Percentiles rank a stretch among this genome's conserved stretches.
Conservation (phyloP, 2,329 filamentous ascomycete genomes). For the Scytalidium sp. region DNA sequence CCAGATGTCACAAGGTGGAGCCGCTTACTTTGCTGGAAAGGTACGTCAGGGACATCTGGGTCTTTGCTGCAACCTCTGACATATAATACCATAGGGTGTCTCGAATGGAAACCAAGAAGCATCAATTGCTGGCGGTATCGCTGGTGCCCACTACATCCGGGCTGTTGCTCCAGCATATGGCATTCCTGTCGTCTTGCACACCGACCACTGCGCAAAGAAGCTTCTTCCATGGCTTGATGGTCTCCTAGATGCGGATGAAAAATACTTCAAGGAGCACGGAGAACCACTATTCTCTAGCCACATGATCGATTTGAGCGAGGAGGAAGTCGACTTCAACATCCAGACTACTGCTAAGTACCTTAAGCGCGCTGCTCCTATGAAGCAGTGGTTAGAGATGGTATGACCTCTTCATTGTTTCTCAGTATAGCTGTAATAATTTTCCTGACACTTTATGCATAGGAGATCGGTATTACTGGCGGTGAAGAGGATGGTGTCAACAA, state of each 20-base stretch:
- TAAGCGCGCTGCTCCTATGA: conserved; percentile 91
- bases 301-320: conserved; percentile 98
- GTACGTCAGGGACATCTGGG: conserved; percentile 33
- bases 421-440: neutral
- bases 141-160: conserved; percentile 91
- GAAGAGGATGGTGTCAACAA: conserved; percentile 99
- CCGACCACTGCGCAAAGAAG: conserved; percentile 99
- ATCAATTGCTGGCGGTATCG: conserved; percentile 83
- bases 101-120: conserved; percentile 80
- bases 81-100: conserved; percentile 54
- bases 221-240: conserved; percentile 96
- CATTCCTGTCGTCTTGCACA: conserved; percentile 89
- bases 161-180: conserved; percentile 83
- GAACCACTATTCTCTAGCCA: conserved; percentile 93
- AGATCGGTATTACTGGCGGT: conserved; percentile 93
- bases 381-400: conserved; percentile 99
- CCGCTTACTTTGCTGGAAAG: conserved; percentile 90
- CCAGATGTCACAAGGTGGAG: conserved; percentile 90
- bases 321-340: conserved; percentile 87
- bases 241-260: conserved; percentile 92
- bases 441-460: conserved; percentile 36
- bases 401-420: conserved; percentile 14
- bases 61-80: conserved; percentile 5
- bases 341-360: conserved; percentile 89
- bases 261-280: conserved; percentile 88